Evolutionary conservation across 1,139 yeast species (phyloP), one percentile per base, ranked within the genome.

Genomic region (Kodamaea sp.): DNA sequence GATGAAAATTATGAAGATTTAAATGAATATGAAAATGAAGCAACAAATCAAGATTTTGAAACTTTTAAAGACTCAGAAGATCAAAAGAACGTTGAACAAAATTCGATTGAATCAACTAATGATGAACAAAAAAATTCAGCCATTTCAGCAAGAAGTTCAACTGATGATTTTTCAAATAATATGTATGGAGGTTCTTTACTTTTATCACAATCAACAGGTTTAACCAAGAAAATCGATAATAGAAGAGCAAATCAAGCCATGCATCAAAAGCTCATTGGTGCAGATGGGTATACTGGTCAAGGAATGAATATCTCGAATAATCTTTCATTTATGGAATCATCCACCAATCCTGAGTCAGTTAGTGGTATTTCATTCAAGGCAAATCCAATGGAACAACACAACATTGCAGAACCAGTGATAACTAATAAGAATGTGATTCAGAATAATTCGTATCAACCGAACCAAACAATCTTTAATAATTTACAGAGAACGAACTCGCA

Each of bases 181-280:
- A 41, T 69, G 36, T 71, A 70, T 43, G 74, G 75, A 2, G 75
- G 75, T 2, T 69, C 75, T 5, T 48, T 71, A 27, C 57, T 70
- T 33, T 51, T 71, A 8, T 70, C 75, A 1, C 77, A 71, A 45
- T 67, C 74, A 1, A 71, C 77, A 0, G 77, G 77, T 1, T 49
- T 69, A 39, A 63, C 67, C 3, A 60, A 62, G 35, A 70, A 70
- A 45, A 51, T 71, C 3, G 68, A 65, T 35, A 55, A 57, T 11
- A 51, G 52, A 30, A 37, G 40, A 5, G 41, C 42, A 11, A 38
- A 44, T 31, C 46, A 40, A 24, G 39, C 36, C 3, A 29, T 41
- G 36, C 43, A 45, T 24, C 50, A 46, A 29, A 42, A 40, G 31
- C 34, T 41, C 7, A 27, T 40, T 12, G 48, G 48, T 2, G 36